Conservation (phyloP, 2,329 filamentous ascomycete species). For the Diaporthe citriasiana region DNA sequence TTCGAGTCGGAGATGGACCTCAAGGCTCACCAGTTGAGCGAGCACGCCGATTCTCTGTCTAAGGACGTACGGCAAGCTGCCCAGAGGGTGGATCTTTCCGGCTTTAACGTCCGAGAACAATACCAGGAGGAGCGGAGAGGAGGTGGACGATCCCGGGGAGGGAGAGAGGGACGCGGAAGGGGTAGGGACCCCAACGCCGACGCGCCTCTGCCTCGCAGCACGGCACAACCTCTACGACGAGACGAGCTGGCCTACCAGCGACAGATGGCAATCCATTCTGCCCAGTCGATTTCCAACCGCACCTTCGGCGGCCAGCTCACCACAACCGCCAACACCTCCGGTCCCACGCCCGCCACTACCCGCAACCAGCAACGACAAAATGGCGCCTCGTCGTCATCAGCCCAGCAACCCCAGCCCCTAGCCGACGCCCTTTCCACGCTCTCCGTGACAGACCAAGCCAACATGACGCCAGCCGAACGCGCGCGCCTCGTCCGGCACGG, state of each 20-base stretch:
- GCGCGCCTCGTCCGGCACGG: constrained; percentile 84
- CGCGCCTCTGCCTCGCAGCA: constrained; percentile 76
- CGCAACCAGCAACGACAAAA: constrained; percentile 32
- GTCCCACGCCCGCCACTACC: constrained; percentile 41
- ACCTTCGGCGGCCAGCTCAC: constrained; percentile 90
- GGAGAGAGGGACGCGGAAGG: constrained; percentile 61
- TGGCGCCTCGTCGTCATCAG: constrained; percentile 40
- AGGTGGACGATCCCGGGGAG: constrained; percentile 59
- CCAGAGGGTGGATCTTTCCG: constrained; percentile 86
- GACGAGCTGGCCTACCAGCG: constrained; percentile 94
- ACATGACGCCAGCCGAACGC: constrained; percentile 81
- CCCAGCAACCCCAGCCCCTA: constrained; percentile 46
- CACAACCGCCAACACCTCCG: constrained; percentile 56
- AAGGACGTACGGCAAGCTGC: constrained; percentile 89
- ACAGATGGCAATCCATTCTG: constrained; percentile 90
- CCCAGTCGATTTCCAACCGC: constrained; percentile 82
- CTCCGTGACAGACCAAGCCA: constrained; percentile 63
- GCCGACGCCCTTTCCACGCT: constrained; percentile 64
- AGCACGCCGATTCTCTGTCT: constrained; percentile 83
- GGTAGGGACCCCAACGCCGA: constrained; percentile 92
- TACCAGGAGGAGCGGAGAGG: constrained; percentile 75
- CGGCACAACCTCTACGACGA: constrained; percentile 83
- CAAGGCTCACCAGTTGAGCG: constrained; percentile 90
- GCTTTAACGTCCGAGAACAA: constrained; percentile 83
- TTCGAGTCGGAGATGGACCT: constrained; percentile 96